Evolutionary conservation across 2,329 filamentous ascomycete genomes (phyloP), one percentile per base, ranked within the genome.

Genomic region (Zopfia rhizophila): DNA sequence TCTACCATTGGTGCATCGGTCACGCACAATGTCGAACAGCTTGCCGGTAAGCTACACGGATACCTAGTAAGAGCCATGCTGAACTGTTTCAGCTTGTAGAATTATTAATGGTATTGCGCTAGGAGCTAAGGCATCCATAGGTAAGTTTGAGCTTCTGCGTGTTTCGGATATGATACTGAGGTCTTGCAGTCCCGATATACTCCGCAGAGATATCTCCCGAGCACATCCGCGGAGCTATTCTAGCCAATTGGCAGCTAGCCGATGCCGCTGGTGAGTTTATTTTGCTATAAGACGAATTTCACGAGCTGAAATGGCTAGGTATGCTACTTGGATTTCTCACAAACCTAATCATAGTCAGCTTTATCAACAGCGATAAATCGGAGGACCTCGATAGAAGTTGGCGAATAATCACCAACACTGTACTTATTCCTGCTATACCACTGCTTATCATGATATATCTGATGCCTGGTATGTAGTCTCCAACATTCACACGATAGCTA

Each of bases 231-330:
- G 58, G 58, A 5, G 53, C 48, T 14, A 53, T 61, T 3, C 33
- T 61, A 8, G 56, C 58, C 3, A 61, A 59, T 16, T 61, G 58
- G 58, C 58, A 61, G 29, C 46, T 61, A 5, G 56, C 56, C 7
- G 58, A 59, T 47, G 56, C 58, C 13, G 43, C 43, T 10, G 57
- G 56, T 55, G 32, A 16, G 46, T 29, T 23, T 1, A 13, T 33
- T 6, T 22, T 25, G n/a, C 18, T 14, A 7, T 11, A 35, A 27
- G 23, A 36, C 10, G 10, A 5, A 7, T 21, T 16, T 19, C 19
- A 41, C 22, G 18, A 18, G 17, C 29, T 42, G 19, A 42, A 7
- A 7, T 10, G 8, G 1, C 2, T 28, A 51, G 53, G 48, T n/a
- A 61, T 61, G 4, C 59, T 61, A 36, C 43, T 61, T 10, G 58